Evolutionary conservation across 345 rosid genomes (phyloP), one percentile per base, ranked within the genome.

Genomic region (Gossypium anomalum): DNA sequence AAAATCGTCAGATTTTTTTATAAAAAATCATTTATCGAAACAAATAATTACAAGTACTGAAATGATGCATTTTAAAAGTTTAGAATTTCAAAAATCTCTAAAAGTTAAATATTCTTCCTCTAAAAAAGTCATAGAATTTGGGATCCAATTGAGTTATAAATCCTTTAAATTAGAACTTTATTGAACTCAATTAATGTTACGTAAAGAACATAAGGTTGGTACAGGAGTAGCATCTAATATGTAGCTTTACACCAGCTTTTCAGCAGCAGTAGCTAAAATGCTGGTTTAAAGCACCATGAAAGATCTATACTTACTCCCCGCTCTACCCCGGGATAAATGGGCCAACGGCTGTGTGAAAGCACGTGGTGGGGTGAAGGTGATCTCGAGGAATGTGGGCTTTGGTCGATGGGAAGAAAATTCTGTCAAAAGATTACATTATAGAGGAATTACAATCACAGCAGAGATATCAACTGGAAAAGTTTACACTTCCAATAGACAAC

Each of bases 251-350:
- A 47, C 70, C 83, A 92, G 93, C 43, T 93, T 93, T 78, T 57
- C 92, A 53, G 90, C 97, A 56, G 97, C 89, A 9, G 78, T 95
- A 20, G 92, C 87, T 0, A 98, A 93, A 78, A 91, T 95, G 97
- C 83, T 91, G 1, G 96, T 91, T 74, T 94, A 91, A 81, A 93
- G 99, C 82, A 91, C 93, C 1, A 8, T 71, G 19, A 84, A 86
- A 66, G 94, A 89, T 78, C 82, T 92, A 71, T 85, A 82, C 85
- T 55, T 91, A 55, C 94, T 92, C 23, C 97, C 99, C 0, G 94
- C 98, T 1, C 89, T 92, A 68, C 7, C 7, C 7, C 41, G 41
- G 41, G 41, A 34, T 34, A 34, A 34, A 34, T 1, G 41, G 41
- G 41, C 41, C 7, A 34, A 34, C 41, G 41, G 41, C 41, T 5